phyloP scores from a whole-genome alignment of 2,329 filamentous ascomycete species.

The Rhynchosporium agropyri region DNA sequence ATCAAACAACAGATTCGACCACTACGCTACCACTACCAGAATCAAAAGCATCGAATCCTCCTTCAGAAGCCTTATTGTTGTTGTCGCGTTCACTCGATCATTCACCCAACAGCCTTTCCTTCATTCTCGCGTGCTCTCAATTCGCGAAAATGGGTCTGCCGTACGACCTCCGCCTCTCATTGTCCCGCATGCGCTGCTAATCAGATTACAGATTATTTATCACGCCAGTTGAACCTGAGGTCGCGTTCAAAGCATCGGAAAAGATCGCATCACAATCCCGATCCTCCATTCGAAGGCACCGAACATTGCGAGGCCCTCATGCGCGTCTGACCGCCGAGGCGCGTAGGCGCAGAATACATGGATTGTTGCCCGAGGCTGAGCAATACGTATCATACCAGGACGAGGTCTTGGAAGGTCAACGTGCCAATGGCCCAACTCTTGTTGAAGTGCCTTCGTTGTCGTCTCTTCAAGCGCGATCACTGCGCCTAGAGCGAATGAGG shows the following conservation, averaged over 20 bases:
- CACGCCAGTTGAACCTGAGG: constrained; percentile 38
- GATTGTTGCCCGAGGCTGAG: constrained; percentile 23
- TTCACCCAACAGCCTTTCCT: constrained; percentile 1
- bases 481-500: constrained; percentile 31
- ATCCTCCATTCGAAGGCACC: constrained; percentile 41
- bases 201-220: constrained; percentile 39
- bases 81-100: constrained; percentile 27
- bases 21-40: constrained; percentile 22
- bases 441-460: constrained; percentile 11
- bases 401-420: constrained; percentile 28
- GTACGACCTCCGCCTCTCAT: constrained; percentile 36
- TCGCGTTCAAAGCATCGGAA: constrained; percentile 36
- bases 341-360: constrained; percentile 34
- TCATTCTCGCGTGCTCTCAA: constrained; percentile 10
- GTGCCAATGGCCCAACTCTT: neutral
- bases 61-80: constrained; percentile 24
- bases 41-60: constrained; percentile 26
- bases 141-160: constrained; percentile 40
- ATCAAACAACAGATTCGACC: constrained; percentile 18
- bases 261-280: constrained; percentile 37
- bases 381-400: constrained; percentile 23
- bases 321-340: constrained; percentile 29
- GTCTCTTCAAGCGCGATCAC: constrained; percentile 23
- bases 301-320: constrained; percentile 30
- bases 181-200: constrained; percentile 32